A percentile compares a stretch with the other conserved stretches of the same genome.
Conservation (phyloP, 768 basidiomycete species). For the Trametes maxima region DNA sequence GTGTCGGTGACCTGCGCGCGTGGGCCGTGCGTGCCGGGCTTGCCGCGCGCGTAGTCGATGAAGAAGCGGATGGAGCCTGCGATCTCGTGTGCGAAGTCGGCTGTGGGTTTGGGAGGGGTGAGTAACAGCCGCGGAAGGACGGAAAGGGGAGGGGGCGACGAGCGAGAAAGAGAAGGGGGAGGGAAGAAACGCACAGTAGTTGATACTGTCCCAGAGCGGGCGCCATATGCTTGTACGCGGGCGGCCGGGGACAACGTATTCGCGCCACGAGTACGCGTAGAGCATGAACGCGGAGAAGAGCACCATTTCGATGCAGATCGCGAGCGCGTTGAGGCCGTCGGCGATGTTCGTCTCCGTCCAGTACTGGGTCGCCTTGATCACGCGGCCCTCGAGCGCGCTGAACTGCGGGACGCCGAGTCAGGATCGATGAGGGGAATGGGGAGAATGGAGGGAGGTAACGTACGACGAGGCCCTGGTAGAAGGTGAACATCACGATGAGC, state of each 20-base stretch:
- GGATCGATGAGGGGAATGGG: not conserved
- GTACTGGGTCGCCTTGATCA: slow-evolving; percentile 77
- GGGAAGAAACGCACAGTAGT: slow-evolving; percentile 42
- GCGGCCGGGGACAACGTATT: slow-evolving; percentile 55
- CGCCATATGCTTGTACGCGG: slow-evolving; percentile 61
- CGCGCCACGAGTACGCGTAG: slow-evolving; percentile 78
- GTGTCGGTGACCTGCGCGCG: slow-evolving; percentile 28
- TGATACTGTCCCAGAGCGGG: slow-evolving; percentile 71
- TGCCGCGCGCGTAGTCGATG: slow-evolving; percentile 42
- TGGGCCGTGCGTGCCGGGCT: slow-evolving; percentile 28
- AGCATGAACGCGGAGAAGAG: slow-evolving; percentile 76
- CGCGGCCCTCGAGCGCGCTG: slow-evolving; percentile 59
- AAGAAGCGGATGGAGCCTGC: slow-evolving; percentile 63
- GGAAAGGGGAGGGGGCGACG: not conserved
- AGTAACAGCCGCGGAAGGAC: not conserved
- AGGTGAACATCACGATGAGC: slow-evolving; percentile 84
- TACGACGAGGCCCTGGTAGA: slow-evolving; percentile 82
- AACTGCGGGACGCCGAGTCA: slow-evolving; percentile 47
- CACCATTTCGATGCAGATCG: slow-evolving; percentile 91
- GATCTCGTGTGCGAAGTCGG: slow-evolving; percentile 72
- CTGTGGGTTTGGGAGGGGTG: slow-evolving; percentile 36
- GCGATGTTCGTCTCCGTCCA: slow-evolving; percentile 88
- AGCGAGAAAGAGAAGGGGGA: not conserved
- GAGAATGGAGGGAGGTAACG: slow-evolving; percentile 28
- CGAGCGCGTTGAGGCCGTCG: slow-evolving; percentile 79